These are phyloP conservation scores for Acanthamoeba culbertsoni DNA, from an alignment of 208 protist genomes.

Conservation along the genomic window DNA sequence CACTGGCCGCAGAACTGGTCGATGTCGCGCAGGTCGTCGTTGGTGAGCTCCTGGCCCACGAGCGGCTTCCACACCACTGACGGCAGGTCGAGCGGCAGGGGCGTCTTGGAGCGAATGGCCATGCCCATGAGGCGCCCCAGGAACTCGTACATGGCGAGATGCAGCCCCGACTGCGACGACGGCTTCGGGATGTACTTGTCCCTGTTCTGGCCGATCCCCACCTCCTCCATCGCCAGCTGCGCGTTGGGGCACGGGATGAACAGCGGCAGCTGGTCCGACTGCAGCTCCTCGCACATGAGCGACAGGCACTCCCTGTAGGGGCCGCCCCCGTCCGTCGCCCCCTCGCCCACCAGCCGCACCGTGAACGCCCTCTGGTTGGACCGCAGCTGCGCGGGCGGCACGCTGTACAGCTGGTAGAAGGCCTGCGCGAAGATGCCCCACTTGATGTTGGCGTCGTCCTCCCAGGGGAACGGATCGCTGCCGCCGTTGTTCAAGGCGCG, in stretches of 20 bases:
- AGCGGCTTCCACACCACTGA: conserved; percentile 73
- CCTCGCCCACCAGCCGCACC: conserved; percentile 49
- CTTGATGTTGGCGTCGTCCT: neutral
- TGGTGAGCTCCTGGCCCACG: conserved; percentile 16
- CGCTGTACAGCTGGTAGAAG: conserved; percentile 1
- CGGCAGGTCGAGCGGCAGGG: conserved; percentile 81
- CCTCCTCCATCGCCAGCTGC: conserved; percentile 38
- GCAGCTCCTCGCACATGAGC: conserved; percentile 64
- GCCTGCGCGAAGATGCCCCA: conserved; percentile 46
- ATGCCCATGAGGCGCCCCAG: conserved; percentile 91
- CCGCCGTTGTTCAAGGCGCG: neutral
- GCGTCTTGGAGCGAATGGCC: conserved; percentile 89
- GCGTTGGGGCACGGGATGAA: conserved; percentile 67
- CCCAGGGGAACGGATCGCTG: neutral
- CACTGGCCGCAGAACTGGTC: conserved; percentile 5
- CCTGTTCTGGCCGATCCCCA: conserved; percentile 66
- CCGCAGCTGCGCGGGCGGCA: neutral
- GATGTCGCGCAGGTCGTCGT: conserved; percentile 20
- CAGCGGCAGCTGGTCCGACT: conserved; percentile 43
- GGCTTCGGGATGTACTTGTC: conserved; percentile 72
- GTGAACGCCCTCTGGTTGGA: neutral
- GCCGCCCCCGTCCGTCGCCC: conserved; percentile 60
- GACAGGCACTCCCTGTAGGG: conserved; percentile 62
- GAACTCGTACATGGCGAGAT: conserved; percentile 72
- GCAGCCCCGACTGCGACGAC: neutral